Percentiles rank a stretch among this genome's conserved stretches.
Evolutionary conservation across 345 rosid species (phyloP).

Genomic region (Xanthoceras sorbifolium): DNA sequence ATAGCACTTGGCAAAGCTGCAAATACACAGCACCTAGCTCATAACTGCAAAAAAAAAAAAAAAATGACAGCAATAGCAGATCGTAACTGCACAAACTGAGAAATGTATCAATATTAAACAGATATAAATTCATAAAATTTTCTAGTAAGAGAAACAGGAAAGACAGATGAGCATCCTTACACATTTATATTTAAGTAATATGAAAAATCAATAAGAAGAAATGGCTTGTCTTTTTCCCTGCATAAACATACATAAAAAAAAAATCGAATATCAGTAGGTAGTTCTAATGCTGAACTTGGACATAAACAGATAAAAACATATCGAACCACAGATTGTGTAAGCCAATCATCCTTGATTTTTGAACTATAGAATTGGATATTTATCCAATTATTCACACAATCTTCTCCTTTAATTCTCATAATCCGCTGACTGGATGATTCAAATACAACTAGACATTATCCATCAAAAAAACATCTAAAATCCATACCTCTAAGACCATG

Average conservation of each 20-base stretch:
- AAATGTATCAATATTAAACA: background rate
- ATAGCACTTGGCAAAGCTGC: slow-evolving; percentile 75
- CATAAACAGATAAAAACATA: too few species aligned
- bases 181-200: slow-evolving; percentile 69
- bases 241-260: slow-evolving; percentile 18
- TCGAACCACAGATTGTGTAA: too few species aligned
- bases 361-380: too few species aligned
- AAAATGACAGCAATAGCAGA: slow-evolving; percentile 22
- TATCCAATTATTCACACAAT: too few species aligned
- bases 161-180: slow-evolving; percentile 44
- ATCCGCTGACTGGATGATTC: background rate
- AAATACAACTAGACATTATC: background rate
- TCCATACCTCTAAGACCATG: background rate
- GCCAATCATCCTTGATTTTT: too few species aligned
- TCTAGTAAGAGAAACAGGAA: background rate
- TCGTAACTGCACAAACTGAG: background rate
- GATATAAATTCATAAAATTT: background rate
- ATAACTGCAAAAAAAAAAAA: slow-evolving; percentile 60
- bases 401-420: background rate
- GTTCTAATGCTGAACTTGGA: too few species aligned
- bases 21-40: slow-evolving; percentile 88
- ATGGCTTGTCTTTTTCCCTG: slow-evolving; percentile 71
- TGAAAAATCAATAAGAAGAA: slow-evolving; percentile 90
- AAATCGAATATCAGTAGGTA: too few species aligned
- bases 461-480: too few species aligned